Evolutionary conservation across 2,329 filamentous ascomycete species (phyloP).

Genomic region (Exserohilum turcica): DNA sequence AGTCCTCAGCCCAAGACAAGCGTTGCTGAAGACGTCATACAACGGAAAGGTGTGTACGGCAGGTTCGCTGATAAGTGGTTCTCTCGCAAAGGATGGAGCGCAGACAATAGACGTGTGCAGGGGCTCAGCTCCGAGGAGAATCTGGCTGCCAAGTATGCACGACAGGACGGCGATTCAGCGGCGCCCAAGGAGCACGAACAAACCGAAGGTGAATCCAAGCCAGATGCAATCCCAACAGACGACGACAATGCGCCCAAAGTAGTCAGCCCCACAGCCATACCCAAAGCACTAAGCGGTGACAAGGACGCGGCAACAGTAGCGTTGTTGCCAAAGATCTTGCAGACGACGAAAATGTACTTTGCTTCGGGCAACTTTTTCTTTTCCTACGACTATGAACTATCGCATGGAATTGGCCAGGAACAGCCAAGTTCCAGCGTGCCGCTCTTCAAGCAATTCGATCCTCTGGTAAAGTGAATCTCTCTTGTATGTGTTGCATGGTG

Average conservation of each 20-base stretch:
- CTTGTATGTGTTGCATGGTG: background rate
- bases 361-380: conserved; percentile 87
- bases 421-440: conserved; percentile 58
- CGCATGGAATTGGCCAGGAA: conserved; percentile 62
- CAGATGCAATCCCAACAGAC: conserved; percentile 28
- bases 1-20: conserved; percentile 51
- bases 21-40: conserved; percentile 87
- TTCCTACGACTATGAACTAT: conserved; percentile 93
- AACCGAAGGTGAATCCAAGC: conserved; percentile 21
- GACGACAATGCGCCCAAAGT: conserved; percentile 25
- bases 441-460: conserved; percentile 74
- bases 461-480: conserved; percentile 55
- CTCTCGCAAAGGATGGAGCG: conserved; percentile 78
- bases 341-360: conserved; percentile 83
- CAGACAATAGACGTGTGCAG: conserved; percentile 70
- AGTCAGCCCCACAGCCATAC: conserved; percentile 43
- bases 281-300: conserved; percentile 40
- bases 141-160: conserved; percentile 43
- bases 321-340: conserved; percentile 80
- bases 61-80: conserved; percentile 92
- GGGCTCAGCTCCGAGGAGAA: conserved; percentile 66
- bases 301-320: conserved; percentile 41
- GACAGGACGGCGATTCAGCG: conserved; percentile 41
- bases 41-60: conserved; percentile 80
- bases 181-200: conserved; percentile 32